Evolutionary conservation across 73 alveolate genomes (phyloP).

Genomic region (Tetrahymena malaccensis): DNA sequence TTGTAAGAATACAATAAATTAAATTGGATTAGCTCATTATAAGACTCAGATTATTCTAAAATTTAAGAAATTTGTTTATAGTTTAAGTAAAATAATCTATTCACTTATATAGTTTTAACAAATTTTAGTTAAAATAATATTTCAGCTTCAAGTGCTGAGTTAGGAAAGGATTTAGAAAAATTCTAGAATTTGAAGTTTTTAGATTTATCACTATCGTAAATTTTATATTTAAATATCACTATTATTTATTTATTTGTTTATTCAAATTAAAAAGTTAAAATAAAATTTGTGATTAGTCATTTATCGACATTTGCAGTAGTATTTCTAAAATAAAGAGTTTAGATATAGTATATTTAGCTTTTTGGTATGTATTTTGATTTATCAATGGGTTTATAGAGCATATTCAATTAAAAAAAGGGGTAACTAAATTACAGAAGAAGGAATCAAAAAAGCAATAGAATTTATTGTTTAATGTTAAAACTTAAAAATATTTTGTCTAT

Average conservation of each 20-base stretch:
- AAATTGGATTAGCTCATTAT: not conserved
- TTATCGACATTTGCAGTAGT: not conserved
- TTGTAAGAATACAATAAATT: too few relatives aligned
- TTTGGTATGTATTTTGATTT: not conserved
- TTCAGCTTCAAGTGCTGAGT: not conserved
- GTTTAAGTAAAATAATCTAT: not conserved
- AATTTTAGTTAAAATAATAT: not conserved
- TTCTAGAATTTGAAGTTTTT: not conserved
- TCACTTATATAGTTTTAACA: too few relatives aligned
- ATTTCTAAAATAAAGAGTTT: not conserved
- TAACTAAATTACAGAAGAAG: not conserved
- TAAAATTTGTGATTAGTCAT: not conserved
- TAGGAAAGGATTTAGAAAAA: not conserved
- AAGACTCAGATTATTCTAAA: not conserved
- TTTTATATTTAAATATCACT: too few relatives aligned
- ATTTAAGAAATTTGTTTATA: too few relatives aligned
- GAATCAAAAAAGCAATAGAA: not conserved
- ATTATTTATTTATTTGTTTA: too few relatives aligned
- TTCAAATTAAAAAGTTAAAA: not conserved
- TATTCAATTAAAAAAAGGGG: not conserved
- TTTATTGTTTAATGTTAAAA: too few relatives aligned
- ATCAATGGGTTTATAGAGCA: too few relatives aligned
- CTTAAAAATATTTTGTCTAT: too few relatives aligned
- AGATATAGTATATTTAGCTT: too few relatives aligned
- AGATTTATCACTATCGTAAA: not conserved